Base-by-base conservation (phyloP, 768 basidiomycete genomes). In the Pholiota microspora region DNA sequence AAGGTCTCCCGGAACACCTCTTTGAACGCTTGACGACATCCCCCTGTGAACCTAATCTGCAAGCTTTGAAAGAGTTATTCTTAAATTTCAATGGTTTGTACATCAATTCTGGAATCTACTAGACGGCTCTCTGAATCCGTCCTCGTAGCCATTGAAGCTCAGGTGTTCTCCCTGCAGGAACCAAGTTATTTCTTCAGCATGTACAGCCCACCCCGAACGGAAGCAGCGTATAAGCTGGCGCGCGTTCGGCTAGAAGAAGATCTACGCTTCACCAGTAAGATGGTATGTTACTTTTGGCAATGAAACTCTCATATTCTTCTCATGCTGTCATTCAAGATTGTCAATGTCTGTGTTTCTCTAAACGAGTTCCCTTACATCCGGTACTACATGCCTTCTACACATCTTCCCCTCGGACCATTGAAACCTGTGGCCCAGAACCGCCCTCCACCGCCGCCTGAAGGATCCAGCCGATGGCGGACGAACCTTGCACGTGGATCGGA, bases 281-380 rank as follows among this genome's bases (percentile, higher is more conserved):
- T 79, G 68, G 90, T 90, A 60, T 50, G 81, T 69, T 21, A 21
- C 42, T 50, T 9, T 9, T 49, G 53, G 15, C 50, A 50, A n/a
- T 13, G 5, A 25, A 44, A 44, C 21, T 23, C 13, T 16, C 24
- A 45, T 49, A 15, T 52, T 40, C 54, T 10, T 29, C 27, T 42
- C 5, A 44, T 21, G 35, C 36, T 13, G 40, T 51, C 32, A 42
- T 29, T 27, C 23, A 45, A 89, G 94, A 87, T 99, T 59, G 70
- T 92, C 24, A 97, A 98, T 62, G 71, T 95, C 3, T 92, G 94
- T 69, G 88, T 97, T 13, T 84, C 92, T 0, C 71, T 98, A 25
- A 89, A 93, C 63, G 97, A 99, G 67, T 92, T 87, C 64, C 97
- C 97, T 0, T 88, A 83, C 67, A 87, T 98, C 60, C 88, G 96